These are phyloP conservation scores for Scheffersomyces amazonensis DNA, from an alignment of 805 yeast species.

Conservation along the genomic window DNA sequence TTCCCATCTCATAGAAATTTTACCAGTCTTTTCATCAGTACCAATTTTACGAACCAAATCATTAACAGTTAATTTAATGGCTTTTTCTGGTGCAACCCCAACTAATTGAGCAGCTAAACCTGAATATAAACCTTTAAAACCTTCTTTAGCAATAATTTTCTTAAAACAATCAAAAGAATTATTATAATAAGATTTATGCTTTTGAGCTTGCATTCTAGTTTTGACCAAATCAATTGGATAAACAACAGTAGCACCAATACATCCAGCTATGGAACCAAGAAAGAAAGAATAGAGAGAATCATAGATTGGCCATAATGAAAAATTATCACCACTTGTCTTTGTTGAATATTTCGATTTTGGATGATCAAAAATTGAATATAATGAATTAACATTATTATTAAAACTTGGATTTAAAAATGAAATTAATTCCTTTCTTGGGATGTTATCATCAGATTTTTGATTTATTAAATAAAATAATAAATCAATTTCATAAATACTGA, in stretches of 20 bases:
- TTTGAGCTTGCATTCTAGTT: constrained; percentile 97
- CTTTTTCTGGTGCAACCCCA: constrained; percentile 98
- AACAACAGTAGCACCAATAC: constrained; percentile 96
- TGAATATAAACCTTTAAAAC: constrained; percentile 80
- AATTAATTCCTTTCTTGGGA: constrained; percentile 40
- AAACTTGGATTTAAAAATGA: constrained; percentile 57
- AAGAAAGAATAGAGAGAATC: constrained; percentile 85
- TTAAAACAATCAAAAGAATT: constrained; percentile 84
- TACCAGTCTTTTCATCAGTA: constrained; percentile 39
- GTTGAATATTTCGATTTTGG: constrained; percentile 35
- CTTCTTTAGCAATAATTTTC: constrained; percentile 75
- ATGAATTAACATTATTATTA: constrained; percentile 31
- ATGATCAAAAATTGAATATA: constrained; percentile 38
- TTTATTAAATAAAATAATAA: constrained; percentile 39
- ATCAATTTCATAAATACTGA: constrained; percentile 37
- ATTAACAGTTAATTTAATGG: constrained; percentile 91
- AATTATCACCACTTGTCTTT: constrained; percentile 32
- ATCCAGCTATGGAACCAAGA: constrained; percentile 93
- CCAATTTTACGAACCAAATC: constrained; percentile 79
- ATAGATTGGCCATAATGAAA: constrained; percentile 44
- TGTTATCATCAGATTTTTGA: constrained; percentile 31
- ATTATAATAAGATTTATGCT: constrained; percentile 64
- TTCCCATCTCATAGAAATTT: constrained; percentile 58
- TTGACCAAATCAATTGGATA: constrained; percentile 95
- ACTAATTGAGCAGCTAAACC: constrained; percentile 92